Evolutionary conservation across 2,329 filamentous ascomycete genomes (phyloP).

Genomic region (Fusarium fracticaudum): DNA sequence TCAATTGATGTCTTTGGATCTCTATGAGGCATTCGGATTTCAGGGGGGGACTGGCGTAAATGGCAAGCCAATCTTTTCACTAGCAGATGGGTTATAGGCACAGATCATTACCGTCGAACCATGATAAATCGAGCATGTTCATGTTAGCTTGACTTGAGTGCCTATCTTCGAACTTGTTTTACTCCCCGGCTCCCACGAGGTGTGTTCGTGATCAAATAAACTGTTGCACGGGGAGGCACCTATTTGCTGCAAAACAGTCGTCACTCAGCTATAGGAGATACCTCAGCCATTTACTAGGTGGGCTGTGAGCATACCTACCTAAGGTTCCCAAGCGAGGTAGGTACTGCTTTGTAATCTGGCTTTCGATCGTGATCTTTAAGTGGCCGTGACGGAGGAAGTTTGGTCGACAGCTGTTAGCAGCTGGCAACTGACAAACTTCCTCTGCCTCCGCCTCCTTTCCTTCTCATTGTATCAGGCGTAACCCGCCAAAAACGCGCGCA

Average conservation of each 20-base stretch:
- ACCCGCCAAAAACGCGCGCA: constrained; percentile 9
- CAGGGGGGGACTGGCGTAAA: background rate
- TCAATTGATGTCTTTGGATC: background rate
- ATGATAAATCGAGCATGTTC: background rate
- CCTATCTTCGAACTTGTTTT: background rate
- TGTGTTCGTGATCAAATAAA: background rate
- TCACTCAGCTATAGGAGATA: background rate
- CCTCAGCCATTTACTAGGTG: background rate
- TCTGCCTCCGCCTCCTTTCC: background rate
- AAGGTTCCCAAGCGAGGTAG: background rate
- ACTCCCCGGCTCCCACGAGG: background rate
- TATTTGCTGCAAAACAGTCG: background rate
- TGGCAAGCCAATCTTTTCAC: background rate
- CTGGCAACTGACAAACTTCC: constrained; percentile 20
- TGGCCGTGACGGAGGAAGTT: constrained; percentile 9
- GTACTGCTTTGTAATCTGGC: background rate
- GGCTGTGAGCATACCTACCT: background rate
- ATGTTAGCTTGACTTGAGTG: no score
- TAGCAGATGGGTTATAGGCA: background rate
- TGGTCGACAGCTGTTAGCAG: constrained; percentile 25
- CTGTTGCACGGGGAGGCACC: background rate
- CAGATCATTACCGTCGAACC: background rate
- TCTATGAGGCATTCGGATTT: background rate
- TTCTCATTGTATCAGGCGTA: background rate
- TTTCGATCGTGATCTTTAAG: background rate